phyloP scores from a whole-genome alignment of 371 early-diverging fungal species.

The Mortierella sp. region DNA sequence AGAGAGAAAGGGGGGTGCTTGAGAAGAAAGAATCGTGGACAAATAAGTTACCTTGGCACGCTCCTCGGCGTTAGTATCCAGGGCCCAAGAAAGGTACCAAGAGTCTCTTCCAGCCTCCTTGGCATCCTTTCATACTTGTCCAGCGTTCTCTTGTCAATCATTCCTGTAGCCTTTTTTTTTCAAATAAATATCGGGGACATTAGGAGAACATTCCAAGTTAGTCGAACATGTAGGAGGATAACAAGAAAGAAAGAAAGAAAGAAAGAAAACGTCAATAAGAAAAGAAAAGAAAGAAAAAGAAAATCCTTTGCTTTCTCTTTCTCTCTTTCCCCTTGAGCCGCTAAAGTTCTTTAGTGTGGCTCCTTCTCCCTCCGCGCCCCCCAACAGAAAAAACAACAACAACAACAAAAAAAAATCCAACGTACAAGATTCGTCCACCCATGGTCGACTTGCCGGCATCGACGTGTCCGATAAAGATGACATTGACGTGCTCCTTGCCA shows the following conservation, averaged over 20 bases:
- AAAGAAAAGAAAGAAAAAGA: no score
- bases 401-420: not conserved
- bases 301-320: no score
- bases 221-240: no score
- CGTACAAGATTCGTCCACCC: conserved; percentile 97
- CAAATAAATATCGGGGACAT: no score
- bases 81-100: conserved; percentile 97
- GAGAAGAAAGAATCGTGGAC: no score
- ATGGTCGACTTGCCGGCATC: conserved; percentile 99
- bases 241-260: no score
- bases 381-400: not conserved
- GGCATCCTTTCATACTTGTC: conserved; percentile 98
- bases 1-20: no score
- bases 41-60: conserved; percentile 89
- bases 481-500: conserved; percentile 92
- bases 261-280: no score
- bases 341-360: no score
- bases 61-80: conserved; percentile 94
- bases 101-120: conserved; percentile 94
- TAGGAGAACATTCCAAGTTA: no score
- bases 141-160: conserved; percentile 98
- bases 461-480: conserved; percentile 99
- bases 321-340: no score
- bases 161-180: conserved; percentile 73
- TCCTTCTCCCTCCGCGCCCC: no score